Base-by-base conservation (phyloP, 177 flowering plant genomes). In the Vitis hybrid region DNA sequence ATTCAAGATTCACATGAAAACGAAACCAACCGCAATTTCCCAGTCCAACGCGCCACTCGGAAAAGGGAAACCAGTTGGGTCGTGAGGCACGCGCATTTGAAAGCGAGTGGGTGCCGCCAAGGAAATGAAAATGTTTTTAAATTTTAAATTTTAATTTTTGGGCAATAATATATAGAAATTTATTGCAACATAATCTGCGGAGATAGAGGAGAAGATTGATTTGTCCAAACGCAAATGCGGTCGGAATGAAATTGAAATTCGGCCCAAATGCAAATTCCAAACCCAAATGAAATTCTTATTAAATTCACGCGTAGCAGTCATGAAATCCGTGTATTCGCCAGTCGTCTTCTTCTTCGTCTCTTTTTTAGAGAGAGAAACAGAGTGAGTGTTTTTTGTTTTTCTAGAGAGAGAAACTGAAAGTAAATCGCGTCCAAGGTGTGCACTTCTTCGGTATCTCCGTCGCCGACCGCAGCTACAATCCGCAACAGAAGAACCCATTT, bases 171-270 rank as follows among this genome's bases (percentile, higher is more conserved):
- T 39, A 39, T 39, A 66, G 62, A 72, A 72, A 76, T 58, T 60
- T 51, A 73, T 63, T 74, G 66, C 75, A 5, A 48, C 50, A 75
- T 33, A 61, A 66, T 63, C 71, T 70, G 71, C 75, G 78, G 77
- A 69, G 77, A 76, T 74, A 50, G 15, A 49, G 82, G 77, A 12
- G 59, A 33, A 15, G 26, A 65, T 12, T 29, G 19, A 18, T 48
- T 31, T 22, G 16, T 50, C 56, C 22, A 52, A 26, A 55, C 9
- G 2, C 33, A 80, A 75, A 75, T 78, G 79, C 55, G 69, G 83
- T 79, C 86, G 81, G 81, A 81, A 81, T 81, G 76, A 83, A 77
- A 79, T 71, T 77, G 74, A 68, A 82, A 79, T 80, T 70, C 71
- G 31, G 0, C 7, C 58, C n/a, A 77, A 82, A 82, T 75, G 16